Evolutionary conservation across 2,329 filamentous ascomycete genomes (phyloP).

Genomic region (Cladobotryum mycophilum): DNA sequence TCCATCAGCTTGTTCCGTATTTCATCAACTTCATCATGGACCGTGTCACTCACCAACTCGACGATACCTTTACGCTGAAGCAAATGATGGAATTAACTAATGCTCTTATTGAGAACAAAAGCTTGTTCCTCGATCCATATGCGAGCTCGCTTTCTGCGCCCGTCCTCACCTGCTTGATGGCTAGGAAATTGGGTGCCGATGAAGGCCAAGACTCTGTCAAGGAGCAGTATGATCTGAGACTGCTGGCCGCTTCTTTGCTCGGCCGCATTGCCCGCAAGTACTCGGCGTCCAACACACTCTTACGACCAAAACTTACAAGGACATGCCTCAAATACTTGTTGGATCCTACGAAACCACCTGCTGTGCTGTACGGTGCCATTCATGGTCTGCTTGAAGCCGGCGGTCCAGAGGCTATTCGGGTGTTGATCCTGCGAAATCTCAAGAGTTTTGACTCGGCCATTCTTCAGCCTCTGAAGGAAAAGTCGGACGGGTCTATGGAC

Average conservation of each 20-base stretch:
- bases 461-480: constrained; percentile 47
- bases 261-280: constrained; percentile 76
- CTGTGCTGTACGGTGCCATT: constrained; percentile 84
- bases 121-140: constrained; percentile 63
- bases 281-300: constrained; percentile 68
- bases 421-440: constrained; percentile 51
- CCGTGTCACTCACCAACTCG: constrained; percentile 88
- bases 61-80: constrained; percentile 79
- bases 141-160: constrained; percentile 68
- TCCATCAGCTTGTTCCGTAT: constrained; percentile 94
- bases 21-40: constrained; percentile 94
- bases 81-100: constrained; percentile 90
- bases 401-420: constrained; percentile 52
- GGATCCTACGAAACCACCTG: constrained; percentile 74
- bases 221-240: constrained; percentile 73
- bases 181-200: constrained; percentile 63
- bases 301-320: constrained; percentile 84
- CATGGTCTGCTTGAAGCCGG: constrained; percentile 73
- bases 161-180: constrained; percentile 82
- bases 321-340: constrained; percentile 90
- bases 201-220: constrained; percentile 44
- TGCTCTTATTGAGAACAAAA: constrained; percentile 76
- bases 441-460: constrained; percentile 48
- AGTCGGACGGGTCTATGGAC: constrained; percentile 42
- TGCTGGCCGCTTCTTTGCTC: constrained; percentile 76